Evolutionary conservation across 2,329 filamentous ascomycete genomes (phyloP), one percentile per base, ranked within the genome.

Genomic region (Aspergillus luchuensis): DNA sequence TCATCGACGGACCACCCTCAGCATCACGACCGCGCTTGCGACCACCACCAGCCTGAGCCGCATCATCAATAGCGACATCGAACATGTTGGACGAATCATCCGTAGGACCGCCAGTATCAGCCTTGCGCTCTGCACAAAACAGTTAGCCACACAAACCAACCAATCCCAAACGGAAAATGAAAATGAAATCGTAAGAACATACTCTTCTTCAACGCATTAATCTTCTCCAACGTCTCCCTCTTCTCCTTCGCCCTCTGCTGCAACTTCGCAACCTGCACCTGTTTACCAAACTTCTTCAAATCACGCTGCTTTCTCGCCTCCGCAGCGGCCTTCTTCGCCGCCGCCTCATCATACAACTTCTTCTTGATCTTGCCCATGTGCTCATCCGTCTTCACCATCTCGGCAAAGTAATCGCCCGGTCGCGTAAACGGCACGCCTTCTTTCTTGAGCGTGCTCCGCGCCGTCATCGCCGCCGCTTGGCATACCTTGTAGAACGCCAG

Each of bases 281-380:
- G 91, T 82, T 99, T 99, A 76, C 95, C 95, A 75, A 98, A 99
- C 81, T 98, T 99, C 88, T 97, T 98, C 71, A 98, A 83, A 76
- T 99, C 95, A 65, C 95, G 85, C 81, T 94, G 89, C 80, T 92
- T 92, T 75, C 92, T 87, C 6, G 95, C 95, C 78, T 99, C 95
- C 23, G 91, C 88, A 28, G 92, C 86, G 0, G 95, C 94, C 82
- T 97, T 97, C 84, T 97, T 97, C 63, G 87, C 84, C 10, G 94
- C 91, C 0, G 94, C 95, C 73, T 96, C 92, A 72, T 98, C 93
- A 64, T 97, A 85, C 71, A 98, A 82, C 84, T 96, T 96, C 72
- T 89, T 87, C 84, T 96, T 96, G 75, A 99, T 91, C 84, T 91
- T 93, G 75, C 91, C 91, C 95, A 99, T 99, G 78, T 97, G 95